Base-by-base conservation (phyloP, 2,329 filamentous ascomycete genomes). In the Podosphaera fusca region DNA sequence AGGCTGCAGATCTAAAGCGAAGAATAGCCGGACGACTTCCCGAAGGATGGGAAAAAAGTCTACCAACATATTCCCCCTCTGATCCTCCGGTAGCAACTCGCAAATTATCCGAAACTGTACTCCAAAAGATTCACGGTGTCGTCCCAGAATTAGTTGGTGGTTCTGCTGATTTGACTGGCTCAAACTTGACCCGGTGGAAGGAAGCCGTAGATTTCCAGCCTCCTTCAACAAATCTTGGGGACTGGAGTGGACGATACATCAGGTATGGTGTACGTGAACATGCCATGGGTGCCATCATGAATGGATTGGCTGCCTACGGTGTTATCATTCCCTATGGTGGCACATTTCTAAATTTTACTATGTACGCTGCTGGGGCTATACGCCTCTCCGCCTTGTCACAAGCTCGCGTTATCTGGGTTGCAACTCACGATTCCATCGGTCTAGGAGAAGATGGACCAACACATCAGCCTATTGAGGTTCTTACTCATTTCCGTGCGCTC, bases 281-380 rank as follows among this genome's bases (percentile, higher is more conserved):
- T 72, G 85, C 74, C 65, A 94, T 94, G 87, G 87, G 85, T 68
- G 85, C 85, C 67, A 87, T 94, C 73, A 85, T 94, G 75, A 95
- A 95, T 78, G 92, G 92, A 75, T 78, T 98, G 59, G 81, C 88
- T 62, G 92, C 89, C 61, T 98, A 96, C 73, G 92, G 92, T 66
- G 94, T 88, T 68, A 77, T 95, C 69, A 84, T 98, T 69, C 92
- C 92, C 65, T 94, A 89, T 65, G 82, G 82, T 64, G 92, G 92
- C 74, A 96, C 92, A 67, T 98, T 98, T 83, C 78, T 98, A 65
- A 98, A 96, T 84, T 98, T 98, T 72, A 88, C 96, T 65, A 96
- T 90, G 33, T 98, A 98, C 71, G 90, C 87, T 64, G 88, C 92
- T 63, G 92, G 92, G 73, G 84, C 92, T 67, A 84, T 96, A 69